A percentile compares a stretch with the other conserved stretches of the same genome.
phyloP scores from a whole-genome alignment of 306 rosid genomes.

The Malus domestica region ASM211411v1 NC_041803.1:1649001-1649500 shows the following conservation, averaged over 20 bases:
- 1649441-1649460: constrained; percentile 19
- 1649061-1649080: not conserved
- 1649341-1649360: not conserved
- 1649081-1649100: not conserved
- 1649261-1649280: not conserved
- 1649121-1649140: not conserved
- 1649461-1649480: constrained; percentile 9
- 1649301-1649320: not conserved
- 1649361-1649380: not conserved
- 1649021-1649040: not conserved
- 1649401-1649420: constrained; percentile 1
- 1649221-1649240: not conserved
- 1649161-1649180: not conserved
- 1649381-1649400: not conserved
- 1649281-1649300: not conserved
- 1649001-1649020: not conserved
- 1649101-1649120: not conserved
- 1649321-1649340: not conserved
- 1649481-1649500: constrained; percentile 9
- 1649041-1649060: not conserved
- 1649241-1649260: not conserved
- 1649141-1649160: not conserved
- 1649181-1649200: not conserved
- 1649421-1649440: not conserved
- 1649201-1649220: not conserved